Conservation (phyloP, 2,329 filamentous ascomycete species). For the Colletotrichum scovillei region DNA sequence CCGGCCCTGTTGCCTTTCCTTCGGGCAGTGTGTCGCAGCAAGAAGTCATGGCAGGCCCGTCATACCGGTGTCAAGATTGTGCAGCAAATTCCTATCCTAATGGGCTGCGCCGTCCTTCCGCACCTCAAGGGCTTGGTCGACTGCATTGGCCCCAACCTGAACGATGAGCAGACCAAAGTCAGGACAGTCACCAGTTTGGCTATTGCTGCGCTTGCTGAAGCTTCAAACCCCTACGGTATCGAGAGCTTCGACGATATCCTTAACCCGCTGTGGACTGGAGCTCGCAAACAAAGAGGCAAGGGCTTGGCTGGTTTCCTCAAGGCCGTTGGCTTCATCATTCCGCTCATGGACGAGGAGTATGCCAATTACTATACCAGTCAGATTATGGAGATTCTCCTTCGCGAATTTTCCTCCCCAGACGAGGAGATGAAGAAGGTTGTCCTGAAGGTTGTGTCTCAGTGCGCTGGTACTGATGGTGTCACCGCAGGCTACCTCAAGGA, state of each 20-base stretch:
- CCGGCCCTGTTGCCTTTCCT: slow-evolving; percentile 95
- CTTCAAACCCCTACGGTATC: slow-evolving; percentile 97
- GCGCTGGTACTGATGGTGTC: slow-evolving; percentile 92
- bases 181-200: slow-evolving; percentile 95
- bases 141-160: slow-evolving; percentile 94
- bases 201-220: slow-evolving; percentile 94
- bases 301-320: slow-evolving; percentile 96
- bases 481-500: slow-evolving; percentile 96
- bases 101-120: slow-evolving; percentile 96
- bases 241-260: slow-evolving; percentile 98
- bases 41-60: slow-evolving; percentile 98
- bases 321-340: slow-evolving; percentile 97
- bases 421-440: slow-evolving; percentile 99
- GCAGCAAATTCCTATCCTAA: slow-evolving; percentile 97
- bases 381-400: slow-evolving; percentile 97
- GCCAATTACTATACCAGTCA: slow-evolving; percentile 99
- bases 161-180: slow-evolving; percentile 98
- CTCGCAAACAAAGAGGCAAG: slow-evolving; percentile 95
- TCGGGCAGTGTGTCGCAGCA: slow-evolving; percentile 94
- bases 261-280: slow-evolving; percentile 96
- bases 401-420: slow-evolving; percentile 96
- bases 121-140: slow-evolving; percentile 97
- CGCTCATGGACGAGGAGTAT: slow-evolving; percentile 99
- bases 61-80: slow-evolving; percentile 99
- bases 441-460: slow-evolving; percentile 96